Conservation (phyloP, 2,329 filamentous ascomycete species). For the Mollisia scopiformis region DNA sequence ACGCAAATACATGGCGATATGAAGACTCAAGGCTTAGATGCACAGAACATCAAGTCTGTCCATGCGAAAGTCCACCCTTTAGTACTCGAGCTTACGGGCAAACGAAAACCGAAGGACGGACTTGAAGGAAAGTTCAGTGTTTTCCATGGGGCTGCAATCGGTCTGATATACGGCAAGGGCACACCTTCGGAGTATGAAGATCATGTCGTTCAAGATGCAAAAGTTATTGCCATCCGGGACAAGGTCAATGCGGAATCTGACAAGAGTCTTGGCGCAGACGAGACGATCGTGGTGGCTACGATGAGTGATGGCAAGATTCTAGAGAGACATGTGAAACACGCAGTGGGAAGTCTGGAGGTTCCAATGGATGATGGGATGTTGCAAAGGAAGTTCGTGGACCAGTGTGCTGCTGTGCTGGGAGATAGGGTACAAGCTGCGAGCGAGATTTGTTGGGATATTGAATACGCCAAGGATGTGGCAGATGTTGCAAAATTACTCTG, state of each 20-base stretch:
- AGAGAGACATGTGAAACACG: slow-evolving; percentile 51
- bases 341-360: slow-evolving; percentile 51
- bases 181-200: slow-evolving; percentile 55
- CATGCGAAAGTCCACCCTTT: slow-evolving; percentile 52
- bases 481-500: slow-evolving; percentile 1
- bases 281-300: slow-evolving; percentile 42
- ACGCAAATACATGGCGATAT: slow-evolving; percentile 48
- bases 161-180: slow-evolving; percentile 52
- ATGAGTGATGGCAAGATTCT: slow-evolving; percentile 42
- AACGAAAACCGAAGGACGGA: slow-evolving; percentile 50
- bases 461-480: slow-evolving; percentile 36
- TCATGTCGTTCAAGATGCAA: slow-evolving; percentile 44
- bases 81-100: slow-evolving; percentile 55
- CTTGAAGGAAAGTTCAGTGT: slow-evolving; percentile 59
- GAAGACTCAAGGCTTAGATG: slow-evolving; percentile 32
- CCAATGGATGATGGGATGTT: slow-evolving; percentile 50
- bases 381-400: slow-evolving; percentile 52
- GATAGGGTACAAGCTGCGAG: slow-evolving; percentile 40
- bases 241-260: slow-evolving; percentile 48
- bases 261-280: slow-evolving; percentile 43
- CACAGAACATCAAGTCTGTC: slow-evolving; percentile 42
- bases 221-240: slow-evolving; percentile 46
- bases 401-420: slow-evolving; percentile 47
- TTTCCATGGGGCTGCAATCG: slow-evolving; percentile 55
- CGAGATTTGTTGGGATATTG: slow-evolving; percentile 36